Conservation (phyloP, 805 yeast species). For the Babjeviella inositovora region DNA sequence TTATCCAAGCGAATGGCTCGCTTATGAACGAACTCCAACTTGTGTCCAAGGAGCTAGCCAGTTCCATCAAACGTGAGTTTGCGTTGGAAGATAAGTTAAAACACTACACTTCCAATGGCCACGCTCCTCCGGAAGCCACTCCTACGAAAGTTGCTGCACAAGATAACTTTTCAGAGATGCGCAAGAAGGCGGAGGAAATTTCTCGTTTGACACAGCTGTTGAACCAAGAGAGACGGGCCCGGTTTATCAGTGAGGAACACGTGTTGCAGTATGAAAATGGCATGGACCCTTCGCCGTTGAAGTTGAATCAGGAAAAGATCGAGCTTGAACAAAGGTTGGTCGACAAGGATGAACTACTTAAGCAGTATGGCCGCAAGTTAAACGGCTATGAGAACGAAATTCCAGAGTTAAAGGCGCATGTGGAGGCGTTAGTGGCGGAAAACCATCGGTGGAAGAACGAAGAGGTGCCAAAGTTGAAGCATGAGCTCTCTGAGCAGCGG, state of each 20-base stretch:
- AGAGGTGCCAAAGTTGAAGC: slow-evolving; percentile 28
- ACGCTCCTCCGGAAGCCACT: slow-evolving; percentile 1
- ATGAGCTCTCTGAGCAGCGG: slow-evolving; percentile 16
- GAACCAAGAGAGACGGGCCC: slow-evolving; percentile 44
- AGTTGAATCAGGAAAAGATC: slow-evolving; percentile 38
- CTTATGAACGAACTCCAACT: slow-evolving; percentile 48
- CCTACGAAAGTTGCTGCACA: not conserved
- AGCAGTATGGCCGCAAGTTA: slow-evolving; percentile 27
- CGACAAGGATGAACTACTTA: slow-evolving; percentile 27
- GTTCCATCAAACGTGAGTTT: slow-evolving; percentile 57
- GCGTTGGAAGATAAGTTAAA: slow-evolving; percentile 29
- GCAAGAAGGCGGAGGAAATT: slow-evolving; percentile 23
- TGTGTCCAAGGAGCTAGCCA: slow-evolving; percentile 59
- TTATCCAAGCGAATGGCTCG: slow-evolving; percentile 41
- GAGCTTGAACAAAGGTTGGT: slow-evolving; percentile 29
- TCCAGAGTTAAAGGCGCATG: slow-evolving; percentile 16
- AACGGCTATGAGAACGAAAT: slow-evolving; percentile 18
- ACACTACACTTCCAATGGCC: slow-evolving; percentile 1
- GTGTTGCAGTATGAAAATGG: slow-evolving; percentile 39
- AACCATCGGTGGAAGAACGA: slow-evolving; percentile 22
- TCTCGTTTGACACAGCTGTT: slow-evolving; percentile 38
- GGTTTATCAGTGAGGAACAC: slow-evolving; percentile 62
- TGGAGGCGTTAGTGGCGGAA: slow-evolving; percentile 19
- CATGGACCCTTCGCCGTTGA: slow-evolving; percentile 32
- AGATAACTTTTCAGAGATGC: slow-evolving; percentile 5